Evolutionary conservation across 2,329 filamentous ascomycete genomes (phyloP).

Genomic region (Microsporum audouinii): DNA sequence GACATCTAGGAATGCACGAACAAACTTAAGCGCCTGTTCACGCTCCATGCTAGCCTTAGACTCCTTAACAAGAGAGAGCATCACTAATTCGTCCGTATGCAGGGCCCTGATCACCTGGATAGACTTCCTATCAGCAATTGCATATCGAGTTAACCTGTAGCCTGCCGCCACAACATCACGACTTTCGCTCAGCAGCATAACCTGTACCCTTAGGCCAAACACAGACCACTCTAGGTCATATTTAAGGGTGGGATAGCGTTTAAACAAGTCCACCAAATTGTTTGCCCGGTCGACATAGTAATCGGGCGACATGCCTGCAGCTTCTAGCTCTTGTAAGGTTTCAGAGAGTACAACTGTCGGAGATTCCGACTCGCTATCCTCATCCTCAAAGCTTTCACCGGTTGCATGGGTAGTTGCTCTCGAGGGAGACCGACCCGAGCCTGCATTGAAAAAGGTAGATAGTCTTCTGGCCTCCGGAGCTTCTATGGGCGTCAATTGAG

Average conservation of each 20-base stretch:
- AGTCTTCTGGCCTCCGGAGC: slow-evolving; percentile 37
- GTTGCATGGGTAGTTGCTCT: slow-evolving; percentile 27
- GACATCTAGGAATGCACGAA: slow-evolving; percentile 87
- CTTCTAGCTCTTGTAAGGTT: slow-evolving; percentile 77
- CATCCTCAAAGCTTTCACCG: slow-evolving; percentile 41
- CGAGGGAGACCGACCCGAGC: slow-evolving; percentile 43
- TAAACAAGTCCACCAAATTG: slow-evolving; percentile 90
- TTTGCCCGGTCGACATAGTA: slow-evolving; percentile 94
- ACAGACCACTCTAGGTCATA: slow-evolving; percentile 95
- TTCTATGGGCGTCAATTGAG: slow-evolving; percentile 40
- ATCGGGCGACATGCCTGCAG: slow-evolving; percentile 76
- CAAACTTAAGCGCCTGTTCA: slow-evolving; percentile 93
- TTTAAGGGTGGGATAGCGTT: slow-evolving; percentile 80
- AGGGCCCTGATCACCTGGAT: slow-evolving; percentile 75
- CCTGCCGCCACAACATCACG: slow-evolving; percentile 91
- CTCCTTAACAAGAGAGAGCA: slow-evolving; percentile 86
- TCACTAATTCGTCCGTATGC: slow-evolving; percentile 86
- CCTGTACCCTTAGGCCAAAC: slow-evolving; percentile 85
- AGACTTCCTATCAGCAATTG: slow-evolving; percentile 83
- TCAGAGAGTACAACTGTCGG: slow-evolving; percentile 86
- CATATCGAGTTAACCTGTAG: slow-evolving; percentile 85
- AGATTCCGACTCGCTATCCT: slow-evolving; percentile 62
- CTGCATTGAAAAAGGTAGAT: slow-evolving; percentile 47
- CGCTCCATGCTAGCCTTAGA: slow-evolving; percentile 93
- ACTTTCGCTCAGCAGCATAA: slow-evolving; percentile 90